These are phyloP conservation scores for Yamagishiella unicocca DNA, from an alignment of 139 green algal species.

Conservation along the genomic window DNA sequence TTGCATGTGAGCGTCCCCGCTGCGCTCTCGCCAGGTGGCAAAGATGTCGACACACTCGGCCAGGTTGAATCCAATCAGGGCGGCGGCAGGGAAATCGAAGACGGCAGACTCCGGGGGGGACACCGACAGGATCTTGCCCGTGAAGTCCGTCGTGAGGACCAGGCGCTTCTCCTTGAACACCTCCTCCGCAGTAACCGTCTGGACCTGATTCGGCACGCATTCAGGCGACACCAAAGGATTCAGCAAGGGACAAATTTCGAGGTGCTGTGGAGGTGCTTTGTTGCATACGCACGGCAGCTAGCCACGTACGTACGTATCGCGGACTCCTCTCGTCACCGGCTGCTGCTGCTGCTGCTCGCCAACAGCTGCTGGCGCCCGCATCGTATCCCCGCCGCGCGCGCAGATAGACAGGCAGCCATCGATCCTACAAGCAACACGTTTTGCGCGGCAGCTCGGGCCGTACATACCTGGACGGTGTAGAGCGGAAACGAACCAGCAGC, in stretches of 20 bases:
- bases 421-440: too few relatives aligned
- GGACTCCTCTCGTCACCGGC: background rate
- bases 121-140: background rate
- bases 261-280: too few relatives aligned
- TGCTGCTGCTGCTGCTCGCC: background rate
- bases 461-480: constrained; percentile 2
- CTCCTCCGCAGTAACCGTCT: background rate
- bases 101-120: background rate
- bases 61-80: constrained; percentile 18
- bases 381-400: too few relatives aligned
- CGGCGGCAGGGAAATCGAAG: background rate
- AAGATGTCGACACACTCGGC: constrained; percentile 49
- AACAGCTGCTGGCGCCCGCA: too few relatives aligned
- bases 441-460: too few relatives aligned
- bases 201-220: background rate
- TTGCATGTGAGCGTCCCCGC: constrained; percentile 21
- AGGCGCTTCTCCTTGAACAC: constrained; percentile 12
- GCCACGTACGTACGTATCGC: background rate
- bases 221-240: too few relatives aligned
- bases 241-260: too few relatives aligned
- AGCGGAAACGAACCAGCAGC: background rate
- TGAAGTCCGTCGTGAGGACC: constrained; percentile 6
- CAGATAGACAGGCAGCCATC: too few relatives aligned
- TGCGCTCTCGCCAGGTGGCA: constrained; percentile 20
- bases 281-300: background rate